Base-by-base conservation (phyloP, 2,329 filamentous ascomycete species). In the Penicillium sp. region DNA sequence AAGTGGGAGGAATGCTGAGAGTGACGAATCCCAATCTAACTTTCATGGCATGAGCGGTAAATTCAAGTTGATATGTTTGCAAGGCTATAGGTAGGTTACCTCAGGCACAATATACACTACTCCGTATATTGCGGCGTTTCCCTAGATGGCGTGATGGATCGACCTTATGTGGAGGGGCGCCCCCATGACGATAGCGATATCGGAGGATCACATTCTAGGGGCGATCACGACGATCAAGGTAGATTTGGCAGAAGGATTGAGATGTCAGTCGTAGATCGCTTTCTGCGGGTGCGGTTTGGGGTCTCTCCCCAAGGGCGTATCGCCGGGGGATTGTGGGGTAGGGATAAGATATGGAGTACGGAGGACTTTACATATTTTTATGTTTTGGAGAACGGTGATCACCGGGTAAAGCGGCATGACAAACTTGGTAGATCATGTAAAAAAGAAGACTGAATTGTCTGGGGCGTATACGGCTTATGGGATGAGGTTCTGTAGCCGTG, bases 91-190 rank as follows among this genome's bases (percentile, higher is more conserved):
- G 50, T 31, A 42, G 19, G 15, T 23, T 6, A 7, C 6, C 12
- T 33, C 37, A 21, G 25, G 27, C 23, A 51, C 10, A 21, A 23
- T 17, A 21, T 42, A n/a, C 15, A 50, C 2, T 41, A 45, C 23
- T 27, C 6, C 19, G 31, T 53, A 41, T 23, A n/a, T 54, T 46
- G 46, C n/a, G 21, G 33, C 19, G 29, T 48, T 49, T 50, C 47
- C 58, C 58, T 19, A 21, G 41, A 61, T 62, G 60, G 59, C 58
- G 62, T 60, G 58, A 62, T 56, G 45, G 50, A 37, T 54, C 50
- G 33, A 31, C 40, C 29, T 40, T 27, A 17, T 41, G 21, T 46
- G 21, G 29, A 46, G 49, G 33, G 19, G 41, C n/a, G 45, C 43
- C 43, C 9, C 9, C 15, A 53, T 46, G 41, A 27, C 12, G 41